A percentile compares a stretch with the other conserved stretches of the same genome.
Evolutionary conservation across 1,139 yeast species (phyloP).

Genomic region (Geotrichum restrictum): DNA sequence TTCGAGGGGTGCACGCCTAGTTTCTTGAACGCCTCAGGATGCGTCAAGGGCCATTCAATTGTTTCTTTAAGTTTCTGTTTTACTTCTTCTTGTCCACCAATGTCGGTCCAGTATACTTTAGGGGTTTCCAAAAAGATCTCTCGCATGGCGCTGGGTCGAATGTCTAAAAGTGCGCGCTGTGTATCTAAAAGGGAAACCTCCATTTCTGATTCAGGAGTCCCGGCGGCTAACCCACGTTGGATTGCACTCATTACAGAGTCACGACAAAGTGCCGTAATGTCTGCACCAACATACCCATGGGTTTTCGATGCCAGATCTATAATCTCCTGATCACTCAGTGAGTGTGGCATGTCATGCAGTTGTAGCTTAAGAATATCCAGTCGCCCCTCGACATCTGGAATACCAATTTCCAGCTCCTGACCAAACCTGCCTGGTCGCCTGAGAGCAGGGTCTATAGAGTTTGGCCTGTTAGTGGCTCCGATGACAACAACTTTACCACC

Average conservation of each 20-base stretch:
- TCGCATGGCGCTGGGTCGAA: conserved; percentile 95
- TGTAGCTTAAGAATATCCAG: conserved; percentile 71
- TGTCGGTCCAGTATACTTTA: conserved; percentile 87
- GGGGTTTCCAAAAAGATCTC: conserved; percentile 94
- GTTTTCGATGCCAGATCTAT: conserved; percentile 64
- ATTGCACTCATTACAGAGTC: conserved; percentile 87
- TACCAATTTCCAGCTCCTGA: conserved; percentile 97
- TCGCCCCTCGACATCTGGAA: conserved; percentile 95
- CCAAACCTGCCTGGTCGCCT: conserved; percentile 99
- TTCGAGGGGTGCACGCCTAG: conserved; percentile 88
- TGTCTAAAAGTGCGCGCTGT: conserved; percentile 63
- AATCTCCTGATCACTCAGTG: conserved; percentile 52
- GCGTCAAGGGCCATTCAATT: conserved; percentile 85
- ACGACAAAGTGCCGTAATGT: conserved; percentile 77
- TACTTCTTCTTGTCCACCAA: conserved; percentile 87
- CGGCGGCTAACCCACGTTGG: conserved; percentile 49
- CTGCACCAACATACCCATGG: conserved; percentile 98
- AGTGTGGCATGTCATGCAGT: conserved; percentile 62
- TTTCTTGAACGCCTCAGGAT: conserved; percentile 66
- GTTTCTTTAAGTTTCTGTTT: conserved; percentile 80
- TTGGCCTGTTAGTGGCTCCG: conserved; percentile 95
- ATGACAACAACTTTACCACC: conserved; percentile 67
- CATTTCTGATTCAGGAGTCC: conserved; percentile 40
- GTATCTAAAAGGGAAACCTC: conserved; percentile 52
- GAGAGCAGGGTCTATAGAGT: conserved; percentile 95